Conservation (phyloP, 2,329 filamentous ascomycete genomes). For the Penicillium polonicum region DNA sequence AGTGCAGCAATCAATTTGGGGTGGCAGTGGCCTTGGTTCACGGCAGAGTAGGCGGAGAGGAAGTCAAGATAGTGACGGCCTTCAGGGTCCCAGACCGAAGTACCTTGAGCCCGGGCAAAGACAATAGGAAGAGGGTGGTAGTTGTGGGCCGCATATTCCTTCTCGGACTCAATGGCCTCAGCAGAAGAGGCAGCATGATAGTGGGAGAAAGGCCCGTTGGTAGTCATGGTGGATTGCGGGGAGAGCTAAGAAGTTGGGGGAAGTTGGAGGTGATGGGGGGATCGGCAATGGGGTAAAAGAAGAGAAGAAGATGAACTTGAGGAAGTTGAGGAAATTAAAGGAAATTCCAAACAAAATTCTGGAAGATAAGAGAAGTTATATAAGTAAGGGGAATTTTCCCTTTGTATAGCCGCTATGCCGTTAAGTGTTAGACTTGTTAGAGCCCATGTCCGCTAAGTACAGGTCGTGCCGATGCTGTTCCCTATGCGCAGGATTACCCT, state of each 20-base stretch:
- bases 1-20: slow-evolving; percentile 91
- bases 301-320: background rate
- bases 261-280: slow-evolving; percentile 16
- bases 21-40: slow-evolving; percentile 98
- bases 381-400: background rate
- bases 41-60: slow-evolving; percentile 94
- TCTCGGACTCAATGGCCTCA: slow-evolving; percentile 75
- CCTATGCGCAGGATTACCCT: slow-evolving; percentile 31
- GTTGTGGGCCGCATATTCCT: slow-evolving; percentile 91
- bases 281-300: slow-evolving; percentile 9
- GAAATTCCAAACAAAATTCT: slow-evolving; percentile 4
- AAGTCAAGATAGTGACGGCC: slow-evolving; percentile 95
- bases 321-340: background rate
- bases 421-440: slow-evolving; percentile 36
- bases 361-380: background rate
- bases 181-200: slow-evolving; percentile 77
- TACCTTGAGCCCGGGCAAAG: slow-evolving; percentile 80
- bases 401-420: slow-evolving; percentile 26
- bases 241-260: slow-evolving; percentile 4
- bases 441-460: slow-evolving; percentile 28
- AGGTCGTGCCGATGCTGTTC: slow-evolving; percentile 30
- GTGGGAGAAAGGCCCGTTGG: slow-evolving; percentile 39
- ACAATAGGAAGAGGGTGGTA: slow-evolving; percentile 96
- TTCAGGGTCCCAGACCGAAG: slow-evolving; percentile 95
- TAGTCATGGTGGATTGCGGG: slow-evolving; percentile 37